Evolutionary conservation across 1,139 yeast genomes (phyloP).

Genomic region (Pichia cactophila): DNA sequence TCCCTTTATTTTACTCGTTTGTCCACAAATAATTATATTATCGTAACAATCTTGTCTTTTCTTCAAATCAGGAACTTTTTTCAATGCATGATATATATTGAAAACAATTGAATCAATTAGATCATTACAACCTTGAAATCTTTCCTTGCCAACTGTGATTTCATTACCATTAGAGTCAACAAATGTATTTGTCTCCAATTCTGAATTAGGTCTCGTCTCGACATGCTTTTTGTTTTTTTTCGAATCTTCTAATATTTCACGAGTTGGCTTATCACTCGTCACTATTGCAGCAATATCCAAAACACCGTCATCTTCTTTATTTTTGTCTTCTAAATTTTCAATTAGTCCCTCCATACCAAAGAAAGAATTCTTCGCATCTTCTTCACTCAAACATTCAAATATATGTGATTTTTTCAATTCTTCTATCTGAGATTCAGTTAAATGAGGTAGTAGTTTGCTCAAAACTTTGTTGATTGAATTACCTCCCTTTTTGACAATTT

Average conservation of each 20-base stretch:
- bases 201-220: slow-evolving; percentile 42
- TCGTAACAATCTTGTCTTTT: slow-evolving; percentile 85
- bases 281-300: slow-evolving; percentile 89
- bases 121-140: slow-evolving; percentile 69
- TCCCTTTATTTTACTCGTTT: slow-evolving; percentile 68
- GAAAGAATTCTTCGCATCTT: slow-evolving; percentile 49
- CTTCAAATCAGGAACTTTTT: slow-evolving; percentile 53
- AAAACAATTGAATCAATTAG: slow-evolving; percentile 49
- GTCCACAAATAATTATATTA: slow-evolving; percentile 71
- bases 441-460: slow-evolving; percentile 47
- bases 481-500: slow-evolving; percentile 57
- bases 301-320: slow-evolving; percentile 55
- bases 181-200: slow-evolving; percentile 61
- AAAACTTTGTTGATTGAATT: slow-evolving; percentile 49
- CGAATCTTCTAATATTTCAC: slow-evolving; percentile 57
- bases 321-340: slow-evolving; percentile 32
- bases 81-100: slow-evolving; percentile 47
- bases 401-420: slow-evolving; percentile 66
- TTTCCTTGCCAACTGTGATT: slow-evolving; percentile 69
- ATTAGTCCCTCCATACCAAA: slow-evolving; percentile 46
- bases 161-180: slow-evolving; percentile 48
- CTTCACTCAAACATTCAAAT: slow-evolving; percentile 69
- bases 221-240: slow-evolving; percentile 31
- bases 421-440: slow-evolving; percentile 56
- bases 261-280: slow-evolving; percentile 57